Evolutionary conservation across 352 stramenopile genomes (phyloP), one percentile per base, ranked within the genome.

Genomic region (Elongisporangium prolatum): DNA sequence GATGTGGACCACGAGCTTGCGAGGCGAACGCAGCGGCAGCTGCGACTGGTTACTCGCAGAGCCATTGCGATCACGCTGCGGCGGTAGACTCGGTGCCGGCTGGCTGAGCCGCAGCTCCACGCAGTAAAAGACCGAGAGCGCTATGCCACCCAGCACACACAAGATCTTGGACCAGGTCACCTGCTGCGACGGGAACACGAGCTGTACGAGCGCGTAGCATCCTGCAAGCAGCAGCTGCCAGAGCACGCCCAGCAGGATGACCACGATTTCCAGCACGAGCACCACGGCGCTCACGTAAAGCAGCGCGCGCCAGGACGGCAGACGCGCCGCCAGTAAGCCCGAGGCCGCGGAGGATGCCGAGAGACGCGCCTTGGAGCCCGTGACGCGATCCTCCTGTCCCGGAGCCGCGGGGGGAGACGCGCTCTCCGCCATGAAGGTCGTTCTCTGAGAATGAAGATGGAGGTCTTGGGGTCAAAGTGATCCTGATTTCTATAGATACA

Each of bases 141-240:
- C 57, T 21, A 85, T 59, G 17, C 77, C 68, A 14, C 75, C 17
- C 20, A 54, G 50, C 5, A 87, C 59, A 54, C 72, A 75, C 3
- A 67, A 21, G 11, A 78, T 53, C 44, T 86, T 86, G 67, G 59
- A 11, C 48, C 64, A 62, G 25, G 75, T 86, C 48, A 86, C 65
- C 18, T 80, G 56, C 2, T 68, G 62, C 18, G 73, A 83, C 40
- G 75, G 75, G 57, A 86, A 86, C 52, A 83, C 53, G 37, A 83
- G 65, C 47, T 40, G 34, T 34, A 69, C 6, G 2, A 78, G 17
- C 7, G 38, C 54, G 40, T 50, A 55, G 54, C 22, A 34, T 48
- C 13, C 28, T 13, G 38, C 17, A 11, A 56, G 21, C 13, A 37
- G 7, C 18, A 20, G 24, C 50, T 13, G 21, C 21, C 20, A 54